Conservation (phyloP, 345 rosid species). For the Syzygium aromaticum region DNA sequence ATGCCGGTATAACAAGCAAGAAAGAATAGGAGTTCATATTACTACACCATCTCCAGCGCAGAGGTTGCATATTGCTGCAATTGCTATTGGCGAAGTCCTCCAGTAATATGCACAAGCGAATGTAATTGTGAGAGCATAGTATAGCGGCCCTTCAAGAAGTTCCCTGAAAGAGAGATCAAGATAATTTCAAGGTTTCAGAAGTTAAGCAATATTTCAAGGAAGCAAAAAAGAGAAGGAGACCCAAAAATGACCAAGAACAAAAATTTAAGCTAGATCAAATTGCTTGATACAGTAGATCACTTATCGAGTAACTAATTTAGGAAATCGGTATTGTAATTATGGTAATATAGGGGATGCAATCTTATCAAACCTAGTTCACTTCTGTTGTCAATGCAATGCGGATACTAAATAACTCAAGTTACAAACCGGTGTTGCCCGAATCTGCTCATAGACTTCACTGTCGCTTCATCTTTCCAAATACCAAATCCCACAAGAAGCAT, state of each 20-base stretch:
- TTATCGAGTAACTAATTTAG: background rate
- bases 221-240: background rate
- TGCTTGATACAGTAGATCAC: background rate
- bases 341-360: background rate
- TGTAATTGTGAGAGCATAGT: slow-evolving; percentile 56
- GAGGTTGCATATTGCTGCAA: slow-evolving; percentile 83
- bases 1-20: background rate
- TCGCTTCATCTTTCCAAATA: slow-evolving; percentile 72
- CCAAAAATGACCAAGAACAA: background rate
- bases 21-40: background rate
- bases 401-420: background rate
- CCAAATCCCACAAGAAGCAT: slow-evolving; percentile 81
- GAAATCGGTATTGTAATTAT: background rate
- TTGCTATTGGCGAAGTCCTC: slow-evolving; percentile 69
- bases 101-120: slow-evolving; percentile 53
- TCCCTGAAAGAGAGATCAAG: slow-evolving; percentile 51
- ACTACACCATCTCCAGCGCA: slow-evolving; percentile 97
- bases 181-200: background rate
- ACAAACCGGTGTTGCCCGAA: slow-evolving; percentile 74
- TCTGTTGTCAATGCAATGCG: background rate
- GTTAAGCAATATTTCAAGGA: background rate
- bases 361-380: background rate
- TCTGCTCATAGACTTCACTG: slow-evolving; percentile 94
- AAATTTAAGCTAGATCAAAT: background rate
- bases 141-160: slow-evolving; percentile 88